Percentiles rank a stretch among this genome's conserved stretches.
These are phyloP conservation scores for Heterobasidion occidentale DNA, from an alignment of 1,284 basidiomycete species.

Conservation along the genomic window DNA sequence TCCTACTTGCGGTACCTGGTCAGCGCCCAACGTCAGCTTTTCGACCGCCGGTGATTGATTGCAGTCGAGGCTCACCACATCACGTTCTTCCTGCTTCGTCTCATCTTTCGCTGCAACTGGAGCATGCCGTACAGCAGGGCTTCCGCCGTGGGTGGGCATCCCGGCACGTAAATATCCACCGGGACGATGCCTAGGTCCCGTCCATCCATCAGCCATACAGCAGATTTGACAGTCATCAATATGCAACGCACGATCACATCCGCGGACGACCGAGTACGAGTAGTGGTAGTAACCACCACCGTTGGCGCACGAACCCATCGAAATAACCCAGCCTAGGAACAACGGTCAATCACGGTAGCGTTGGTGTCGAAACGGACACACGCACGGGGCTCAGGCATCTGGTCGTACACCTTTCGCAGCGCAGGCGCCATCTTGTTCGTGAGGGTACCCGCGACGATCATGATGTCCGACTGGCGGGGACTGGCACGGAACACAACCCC, in stretches of 20 bases:
- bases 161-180: conserved; percentile 95
- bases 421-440: conserved; percentile 99
- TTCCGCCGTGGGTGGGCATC: conserved; percentile 92
- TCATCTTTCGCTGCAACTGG: conserved; percentile 96
- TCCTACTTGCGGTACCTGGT: conserved; percentile 46
- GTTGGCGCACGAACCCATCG: conserved; percentile 99
- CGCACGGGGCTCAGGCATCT: conserved; percentile 90
- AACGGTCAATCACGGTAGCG: conserved; percentile 1
- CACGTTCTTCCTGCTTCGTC: conserved; percentile 82
- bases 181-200: conserved; percentile 76
- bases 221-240: not conserved
- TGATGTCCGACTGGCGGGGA: conserved; percentile 96
- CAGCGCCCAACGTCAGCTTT: conserved; percentile 8
- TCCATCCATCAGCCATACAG: conserved; percentile 1
- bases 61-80: conserved; percentile 62
- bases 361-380: conserved; percentile 11
- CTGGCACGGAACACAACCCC: conserved; percentile 98
- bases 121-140: conserved; percentile 93
- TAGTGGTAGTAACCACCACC: conserved; percentile 99
- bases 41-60: not conserved
- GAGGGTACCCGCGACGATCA: conserved; percentile 99
- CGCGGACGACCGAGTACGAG: conserved; percentile 97
- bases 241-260: conserved; percentile 82
- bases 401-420: conserved; percentile 90
- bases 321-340: conserved; percentile 86